Evolutionary conservation across 2,329 filamentous ascomycete species (phyloP), one percentile per base, ranked within the genome.

Genomic region (Atkinsonella texensis): DNA sequence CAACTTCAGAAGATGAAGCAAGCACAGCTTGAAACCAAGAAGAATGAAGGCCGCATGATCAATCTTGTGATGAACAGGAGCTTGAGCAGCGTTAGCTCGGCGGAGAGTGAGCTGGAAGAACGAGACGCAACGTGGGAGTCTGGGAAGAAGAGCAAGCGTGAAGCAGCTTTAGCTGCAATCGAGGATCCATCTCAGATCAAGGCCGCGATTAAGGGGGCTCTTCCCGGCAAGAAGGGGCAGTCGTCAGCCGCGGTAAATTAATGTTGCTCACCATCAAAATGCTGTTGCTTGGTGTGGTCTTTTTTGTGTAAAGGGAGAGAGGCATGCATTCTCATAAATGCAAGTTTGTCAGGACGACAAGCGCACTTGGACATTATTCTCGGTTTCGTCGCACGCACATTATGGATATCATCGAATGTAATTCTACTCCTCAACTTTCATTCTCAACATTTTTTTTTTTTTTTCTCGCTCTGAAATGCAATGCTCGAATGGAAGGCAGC

Each of bases 1-100:
- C 74, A 80, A 57, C 83, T 95, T 68, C 69, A 75, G 43, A 74
- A 80, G 54, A 77, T 94, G 72, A 96, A 96, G 73, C 70, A 82
- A 42, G 77, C 82, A 54, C 90, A 95, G 70, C 72, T 80, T 28
- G 78, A 84, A 53, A 70, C 76, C 57, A 95, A 93, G 77, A 87
- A 87, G 74, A 71, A 71, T 41, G 74, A 79, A 59, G 77, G 78
- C 32, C 59, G 62, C 9, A 64, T 70, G 53, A 59, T 83, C 35
- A 68, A 73, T 51, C 72, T 83, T 67, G 75, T 83, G 39, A 70
- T 79, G 62, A 80, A 81, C 62, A 70, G 73, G 42, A 82, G 75
- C 57, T 68, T 71, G 11, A 76, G 70, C 60, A 72, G 68, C 49
- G 59, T 79, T 55, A 78, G 76, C 62, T 79, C 76, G 3, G 72